These are phyloP conservation scores for Patellaria atrata DNA, from an alignment of 495 filamentous ascomycete genomes.

Conservation along the genomic window DNA sequence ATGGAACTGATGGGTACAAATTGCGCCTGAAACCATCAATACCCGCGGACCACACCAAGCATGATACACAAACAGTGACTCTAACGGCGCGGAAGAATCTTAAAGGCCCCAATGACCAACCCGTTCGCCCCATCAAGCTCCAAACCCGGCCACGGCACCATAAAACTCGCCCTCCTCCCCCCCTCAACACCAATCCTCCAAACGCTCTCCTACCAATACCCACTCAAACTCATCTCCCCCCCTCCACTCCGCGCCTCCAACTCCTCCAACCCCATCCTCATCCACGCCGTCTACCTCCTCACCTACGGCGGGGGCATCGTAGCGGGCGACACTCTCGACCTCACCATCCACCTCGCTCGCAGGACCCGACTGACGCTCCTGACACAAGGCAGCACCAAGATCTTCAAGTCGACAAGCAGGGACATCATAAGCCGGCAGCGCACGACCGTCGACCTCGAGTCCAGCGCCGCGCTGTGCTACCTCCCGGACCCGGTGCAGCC, in stretches of 20 bases:
- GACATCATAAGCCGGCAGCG: conserved; percentile 52
- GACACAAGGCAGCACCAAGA: conserved; percentile 91
- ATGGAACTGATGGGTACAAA: no score
- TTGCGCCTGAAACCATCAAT: no score
- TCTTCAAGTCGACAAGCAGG: conserved; percentile 60
- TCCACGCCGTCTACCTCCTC: conserved; percentile 66
- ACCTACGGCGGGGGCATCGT: conserved; percentile 93
- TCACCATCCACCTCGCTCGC: conserved; percentile 49
- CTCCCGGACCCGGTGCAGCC: conserved; percentile 93
- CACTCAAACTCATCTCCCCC: conserved; percentile 77
- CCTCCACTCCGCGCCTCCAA: conserved; percentile 30
- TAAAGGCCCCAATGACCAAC: conserved; percentile 25
- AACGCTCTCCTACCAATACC: conserved; percentile 76
- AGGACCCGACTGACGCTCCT: conserved; percentile 62
- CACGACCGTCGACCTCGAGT: conserved; percentile 45
- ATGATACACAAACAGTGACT: no score
- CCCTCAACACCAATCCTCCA: conserved; percentile 56
- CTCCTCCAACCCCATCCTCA: conserved; percentile 32
- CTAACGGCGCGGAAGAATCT: no score
- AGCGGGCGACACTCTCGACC: conserved; percentile 64
- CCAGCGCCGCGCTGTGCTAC: conserved; percentile 60
- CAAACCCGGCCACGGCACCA: conserved; percentile 59
- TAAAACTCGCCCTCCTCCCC: conserved; percentile 58
- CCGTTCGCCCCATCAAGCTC: conserved; percentile 59
- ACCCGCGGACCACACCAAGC: no score